Evolutionary conservation across 139 green algal genomes (phyloP), one percentile per base, ranked within the genome.

Genomic region (Tetradesmus obliquus): DNA sequence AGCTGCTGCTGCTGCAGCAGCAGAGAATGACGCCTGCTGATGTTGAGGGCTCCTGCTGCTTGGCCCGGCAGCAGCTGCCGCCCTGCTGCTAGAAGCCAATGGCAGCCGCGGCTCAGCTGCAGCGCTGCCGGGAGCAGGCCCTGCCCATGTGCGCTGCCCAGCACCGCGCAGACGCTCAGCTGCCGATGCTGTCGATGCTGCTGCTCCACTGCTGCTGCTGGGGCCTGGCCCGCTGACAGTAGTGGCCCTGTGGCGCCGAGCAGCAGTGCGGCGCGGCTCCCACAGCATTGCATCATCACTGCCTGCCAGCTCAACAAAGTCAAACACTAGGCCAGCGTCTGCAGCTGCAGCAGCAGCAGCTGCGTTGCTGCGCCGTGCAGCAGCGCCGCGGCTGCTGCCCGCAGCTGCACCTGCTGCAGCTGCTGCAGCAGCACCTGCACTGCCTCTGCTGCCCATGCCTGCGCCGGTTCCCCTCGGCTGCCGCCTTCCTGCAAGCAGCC

Each of bases 381-480:
- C 20, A 6, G n/a, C 83, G 20, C 22, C 8, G 20, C 5, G 9
- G 10, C 22, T 71, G 83, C 55, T n/a, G n/a, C 83, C 45, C 5
- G 45, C 45, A 58, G 45, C 22, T 24, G 82, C 6, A 53, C 22
- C 84, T 24, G 84, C 84, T 15, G 84, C 84, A 88, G 84, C 83
- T 79, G 83, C 84, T 79, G 57, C 57, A 87, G 80, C 80, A 86
- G 80, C 80, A 20, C 54, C 54, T 66, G 57, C 57, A 19, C 66
- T 87, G 82, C 82, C n/a, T 55, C 76, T 87, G 82, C 82, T 87
- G 82, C 82, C 82, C 1, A 53, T 53, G 24, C 20, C 82, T 69
- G 82, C 54, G 8, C 82, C 32, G 32, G 32, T 45, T 45, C 32
- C 54, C 4, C 19, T 45, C 9, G 22, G 15, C 32, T 82, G 85